These are phyloP conservation scores for Pseudocohnilembus persalinus DNA, from an alignment of 169 alveolate species.

Conservation along the genomic window DNA sequence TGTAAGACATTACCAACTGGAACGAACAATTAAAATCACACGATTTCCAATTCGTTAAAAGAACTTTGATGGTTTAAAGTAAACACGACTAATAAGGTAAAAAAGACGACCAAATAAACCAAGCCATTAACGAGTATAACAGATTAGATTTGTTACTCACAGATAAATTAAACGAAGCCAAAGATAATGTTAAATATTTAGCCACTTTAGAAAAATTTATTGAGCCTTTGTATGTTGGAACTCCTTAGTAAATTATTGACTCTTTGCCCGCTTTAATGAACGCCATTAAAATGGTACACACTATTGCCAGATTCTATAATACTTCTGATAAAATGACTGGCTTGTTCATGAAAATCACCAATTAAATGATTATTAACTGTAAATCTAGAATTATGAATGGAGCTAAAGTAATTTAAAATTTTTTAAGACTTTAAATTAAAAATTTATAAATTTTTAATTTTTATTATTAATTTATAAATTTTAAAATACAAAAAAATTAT, in stretches of 20 bases:
- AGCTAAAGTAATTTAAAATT: too few species aligned
- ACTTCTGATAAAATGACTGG: conserved; percentile 95
- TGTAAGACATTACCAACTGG: conserved; percentile 88
- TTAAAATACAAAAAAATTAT: too few species aligned
- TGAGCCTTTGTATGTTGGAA: conserved; percentile 95
- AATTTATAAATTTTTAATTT: too few species aligned
- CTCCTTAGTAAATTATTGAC: conserved; percentile 93
- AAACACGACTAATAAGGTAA: conserved; percentile 25
- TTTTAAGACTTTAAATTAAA: too few species aligned
- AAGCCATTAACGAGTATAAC: conserved; percentile 84
- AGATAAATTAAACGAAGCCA: conserved; percentile 95
- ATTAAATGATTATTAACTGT: conserved; percentile 92
- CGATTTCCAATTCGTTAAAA: conserved; percentile 81
- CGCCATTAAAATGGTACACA: conserved; percentile 94
- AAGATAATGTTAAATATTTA: conserved; percentile 95
- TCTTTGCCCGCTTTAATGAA: conserved; percentile 94
- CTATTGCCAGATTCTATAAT: conserved; percentile 97
- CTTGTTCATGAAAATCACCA: conserved; percentile 95
- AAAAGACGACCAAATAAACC: conserved; percentile 32
- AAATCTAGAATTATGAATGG: conserved; percentile 87
- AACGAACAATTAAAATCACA: conserved; percentile 88
- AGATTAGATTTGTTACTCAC: conserved; percentile 91
- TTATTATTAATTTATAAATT: too few species aligned
- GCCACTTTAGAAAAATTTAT: conserved; percentile 94
- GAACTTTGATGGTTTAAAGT: background rate